Conservation (phyloP, 805 yeast genomes). For the Candida coleopterorum region DNA sequence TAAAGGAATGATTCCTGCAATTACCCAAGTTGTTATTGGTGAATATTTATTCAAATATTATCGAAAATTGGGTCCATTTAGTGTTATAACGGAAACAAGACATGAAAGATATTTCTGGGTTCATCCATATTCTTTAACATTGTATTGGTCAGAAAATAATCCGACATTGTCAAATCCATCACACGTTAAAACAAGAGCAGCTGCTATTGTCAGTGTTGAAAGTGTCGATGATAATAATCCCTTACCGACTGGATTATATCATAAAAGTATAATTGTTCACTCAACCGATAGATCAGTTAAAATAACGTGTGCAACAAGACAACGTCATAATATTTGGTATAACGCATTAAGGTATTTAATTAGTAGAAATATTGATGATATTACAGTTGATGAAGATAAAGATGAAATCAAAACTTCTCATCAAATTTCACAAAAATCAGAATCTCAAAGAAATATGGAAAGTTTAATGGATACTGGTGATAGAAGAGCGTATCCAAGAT, state of each 20-base stretch:
- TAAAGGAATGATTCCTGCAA: conserved; percentile 72
- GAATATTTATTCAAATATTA: conserved; percentile 84
- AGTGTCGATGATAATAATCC: conserved; percentile 83
- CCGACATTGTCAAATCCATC: conserved; percentile 72
- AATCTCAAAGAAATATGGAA: conserved; percentile 12
- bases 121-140: conserved; percentile 86
- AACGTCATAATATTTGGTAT: conserved; percentile 88
- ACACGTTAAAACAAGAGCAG: conserved; percentile 64
- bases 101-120: conserved; percentile 96
- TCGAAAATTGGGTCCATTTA: conserved; percentile 69
- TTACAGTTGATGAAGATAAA: conserved; percentile 42
- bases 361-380: conserved; percentile 58
- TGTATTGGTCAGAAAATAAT: conserved; percentile 82
- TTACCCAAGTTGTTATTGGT: conserved; percentile 91
- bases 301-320: conserved; percentile 82
- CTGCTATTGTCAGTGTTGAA: conserved; percentile 74
- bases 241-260: conserved; percentile 81
- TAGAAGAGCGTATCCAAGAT: conserved; percentile 20
- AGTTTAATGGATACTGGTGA: conserved; percentile 18
- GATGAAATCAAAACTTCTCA: conserved; percentile 11
- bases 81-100: conserved; percentile 69
- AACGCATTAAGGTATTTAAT: conserved; percentile 75
- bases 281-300: conserved; percentile 64
- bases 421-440: conserved; percentile 13
- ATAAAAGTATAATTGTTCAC: conserved; percentile 74